phyloP scores from a whole-genome alignment of 768 basidiomycete genomes.

The Suillus lakei region DNA sequence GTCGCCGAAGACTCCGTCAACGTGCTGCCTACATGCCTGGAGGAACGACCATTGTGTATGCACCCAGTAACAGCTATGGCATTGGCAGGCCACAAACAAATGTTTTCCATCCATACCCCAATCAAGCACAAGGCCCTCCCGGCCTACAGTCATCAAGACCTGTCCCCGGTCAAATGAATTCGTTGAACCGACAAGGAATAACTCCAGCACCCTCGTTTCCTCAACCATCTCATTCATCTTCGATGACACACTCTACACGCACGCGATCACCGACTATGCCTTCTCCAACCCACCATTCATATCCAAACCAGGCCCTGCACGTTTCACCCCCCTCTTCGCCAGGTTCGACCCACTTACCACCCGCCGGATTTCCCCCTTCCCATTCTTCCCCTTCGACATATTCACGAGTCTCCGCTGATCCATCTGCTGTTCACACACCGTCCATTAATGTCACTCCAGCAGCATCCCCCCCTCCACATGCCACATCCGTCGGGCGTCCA shows the following conservation, averaged over 20 bases:
- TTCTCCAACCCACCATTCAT: not conserved
- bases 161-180: not conserved
- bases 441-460: constrained; percentile 4
- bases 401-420: not conserved
- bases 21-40: not conserved
- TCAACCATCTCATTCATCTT: constrained; percentile 6
- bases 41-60: not conserved
- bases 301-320: not conserved
- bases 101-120: not conserved
- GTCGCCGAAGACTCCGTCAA: not conserved
- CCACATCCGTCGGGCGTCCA: not conserved
- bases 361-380: not conserved
- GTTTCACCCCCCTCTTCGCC: not conserved
- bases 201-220: not conserved
- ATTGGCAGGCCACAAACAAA: not conserved
- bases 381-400: constrained; percentile 1
- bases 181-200: not conserved
- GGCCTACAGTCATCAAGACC: not conserved
- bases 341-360: not conserved
- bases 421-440: not conserved
- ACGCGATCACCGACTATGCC: not conserved
- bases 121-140: not conserved
- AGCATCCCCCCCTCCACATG: not conserved
- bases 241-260: constrained; percentile 1
- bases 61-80: not conserved